Percentiles rank a stretch among this genome's conserved stretches.
These are phyloP conservation scores for Lenzites betulinus DNA, from an alignment of 768 basidiomycete species.

Conservation along the genomic window DNA sequence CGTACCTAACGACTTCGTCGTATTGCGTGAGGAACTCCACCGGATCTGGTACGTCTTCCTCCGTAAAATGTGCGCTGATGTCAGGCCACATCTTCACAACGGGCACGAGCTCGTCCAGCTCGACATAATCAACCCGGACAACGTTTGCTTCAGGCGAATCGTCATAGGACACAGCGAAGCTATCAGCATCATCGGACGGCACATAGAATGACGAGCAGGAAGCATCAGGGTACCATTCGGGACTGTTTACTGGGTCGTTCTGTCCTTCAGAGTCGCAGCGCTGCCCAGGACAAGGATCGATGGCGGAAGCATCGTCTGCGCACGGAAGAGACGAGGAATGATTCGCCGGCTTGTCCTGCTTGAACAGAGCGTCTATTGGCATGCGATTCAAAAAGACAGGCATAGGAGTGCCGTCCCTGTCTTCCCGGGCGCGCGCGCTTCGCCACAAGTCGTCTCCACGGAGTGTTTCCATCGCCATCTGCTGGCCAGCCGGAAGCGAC, in stretches of 20 bases:
- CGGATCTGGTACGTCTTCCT: neutral
- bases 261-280: neutral
- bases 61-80: neutral
- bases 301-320: no score
- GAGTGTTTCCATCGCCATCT: neutral
- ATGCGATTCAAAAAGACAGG: neutral
- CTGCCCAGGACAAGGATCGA: neutral
- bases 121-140: neutral
- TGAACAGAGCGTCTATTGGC: no score
- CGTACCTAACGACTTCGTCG: neutral
- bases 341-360: no score
- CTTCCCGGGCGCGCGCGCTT: neutral
- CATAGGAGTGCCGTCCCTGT: neutral
- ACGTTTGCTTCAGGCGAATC: neutral
- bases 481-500: neutral
- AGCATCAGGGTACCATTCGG: no score
- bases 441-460: neutral
- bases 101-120: neutral
- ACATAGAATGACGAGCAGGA: no score
- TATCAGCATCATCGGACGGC: neutral
- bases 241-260: no score
- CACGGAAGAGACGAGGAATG: no score
- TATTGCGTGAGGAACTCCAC: neutral
- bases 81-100: constrained; percentile 1
- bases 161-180: neutral